Base-by-base conservation (phyloP, 257 asterid species). In the Nicotiana benthamiana region DNA sequence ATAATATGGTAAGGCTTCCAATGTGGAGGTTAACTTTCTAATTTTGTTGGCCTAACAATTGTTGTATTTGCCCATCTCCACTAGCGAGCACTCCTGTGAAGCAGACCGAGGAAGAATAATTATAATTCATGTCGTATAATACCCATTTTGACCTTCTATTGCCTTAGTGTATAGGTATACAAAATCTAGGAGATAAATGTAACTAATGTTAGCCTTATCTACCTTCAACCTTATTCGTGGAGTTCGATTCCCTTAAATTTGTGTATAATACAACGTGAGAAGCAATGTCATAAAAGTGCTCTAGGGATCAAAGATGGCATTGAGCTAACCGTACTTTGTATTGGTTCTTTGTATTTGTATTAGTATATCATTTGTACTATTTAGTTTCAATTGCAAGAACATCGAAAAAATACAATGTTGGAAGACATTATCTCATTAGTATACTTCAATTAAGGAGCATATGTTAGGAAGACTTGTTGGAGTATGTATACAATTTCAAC, bases 111-210 rank as follows among this genome's bases (percentile, higher is more conserved):
- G 9, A 48, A 72, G 78, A 24, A 72, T n/a, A n/a, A n/a, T n/a
- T n/a, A 15, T 72, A 40, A 22, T 72, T 72, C 60, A 72, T 72
- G 78, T 72, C 30, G 78, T 22, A 46, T 46, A 32, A 72, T 30
- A 24, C 78, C 78, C 24, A 46, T 72, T 72, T 72, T 72, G 78
- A 48, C 61, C 60, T 72, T 48, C 78, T 48, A 10, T 48, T 48
- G 79, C 24, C 79, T 48, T 48, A 74, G 40, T 48, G 79, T 74
- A 74, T 74, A 74, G 79, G 61, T 48, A 74, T 74, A 74, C 60
- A 26, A 74, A 48, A 74, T 70, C 24, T 74, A 74, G 79, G 79
- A 74, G 79, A 74, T 74, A 48, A 24, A 74, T 74, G 79, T 48
- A 74, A 48, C 40, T 74, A 48, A 15, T 48, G 34, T 68, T 72